A percentile compares a stretch with the other conserved stretches of the same genome.
Conservation (phyloP, 2,329 filamentous ascomycete genomes). For the Fusarium mexicanum region DNA sequence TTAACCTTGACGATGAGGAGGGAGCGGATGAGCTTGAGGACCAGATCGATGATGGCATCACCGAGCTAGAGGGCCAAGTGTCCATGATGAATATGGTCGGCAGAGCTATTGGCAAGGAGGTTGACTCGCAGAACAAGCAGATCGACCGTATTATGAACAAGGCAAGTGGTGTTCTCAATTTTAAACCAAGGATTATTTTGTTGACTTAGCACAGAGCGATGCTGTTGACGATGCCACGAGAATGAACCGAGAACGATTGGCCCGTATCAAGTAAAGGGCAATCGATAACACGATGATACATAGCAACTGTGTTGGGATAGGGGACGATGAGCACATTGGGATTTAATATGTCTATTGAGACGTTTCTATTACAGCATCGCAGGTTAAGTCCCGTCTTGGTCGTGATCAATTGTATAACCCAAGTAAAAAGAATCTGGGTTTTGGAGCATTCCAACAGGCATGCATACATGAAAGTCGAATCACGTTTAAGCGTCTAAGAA, state of each 20-base stretch:
- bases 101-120: constrained; percentile 76
- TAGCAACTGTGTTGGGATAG: constrained; percentile 6
- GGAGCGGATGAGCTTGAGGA: constrained; percentile 57
- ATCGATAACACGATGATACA: not conserved
- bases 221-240: constrained; percentile 82
- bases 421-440: not conserved
- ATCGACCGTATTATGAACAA: constrained; percentile 82
- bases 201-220: constrained; percentile 71
- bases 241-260: constrained; percentile 78
- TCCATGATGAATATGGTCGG: constrained; percentile 78
- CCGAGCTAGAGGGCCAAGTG: constrained; percentile 76
- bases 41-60: constrained; percentile 66
- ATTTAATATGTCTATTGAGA: constrained; percentile 12
- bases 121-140: constrained; percentile 78
- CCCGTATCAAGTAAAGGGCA: constrained; percentile 61
- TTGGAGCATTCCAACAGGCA: not conserved
- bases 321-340: not conserved
- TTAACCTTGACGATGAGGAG: constrained; percentile 79
- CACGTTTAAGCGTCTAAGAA: not conserved
- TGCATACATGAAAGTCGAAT: constrained; percentile 4
- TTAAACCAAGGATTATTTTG: not conserved
- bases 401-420: constrained; percentile 1
- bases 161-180: constrained; percentile 57
- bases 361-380: not conserved
- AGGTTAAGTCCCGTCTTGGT: not conserved